A percentile compares a stretch with the other conserved stretches of the same genome.
Conservation (phyloP, 345 rosid genomes). For the Eucalyptus sp. region DNA sequence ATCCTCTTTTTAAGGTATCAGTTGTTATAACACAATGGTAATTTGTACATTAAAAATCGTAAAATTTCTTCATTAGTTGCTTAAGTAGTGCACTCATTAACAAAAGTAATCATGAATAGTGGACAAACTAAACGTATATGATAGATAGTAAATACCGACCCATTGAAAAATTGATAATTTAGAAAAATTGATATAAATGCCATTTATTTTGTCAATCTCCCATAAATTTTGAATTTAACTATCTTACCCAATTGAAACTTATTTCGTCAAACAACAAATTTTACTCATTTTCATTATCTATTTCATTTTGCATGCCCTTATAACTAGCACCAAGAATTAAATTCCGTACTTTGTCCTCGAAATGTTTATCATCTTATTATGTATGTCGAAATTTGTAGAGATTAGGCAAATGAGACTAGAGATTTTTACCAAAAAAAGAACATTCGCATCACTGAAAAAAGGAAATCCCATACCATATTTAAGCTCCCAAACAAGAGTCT, state of each 20-base stretch:
- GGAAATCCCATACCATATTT: neutral
- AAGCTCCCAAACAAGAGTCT: neutral
- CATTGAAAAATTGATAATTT: neutral
- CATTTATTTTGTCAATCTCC: neutral
- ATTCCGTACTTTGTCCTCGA: rapidly evolving
- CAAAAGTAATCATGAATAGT: neutral
- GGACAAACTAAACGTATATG: neutral
- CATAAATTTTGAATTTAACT: neutral
- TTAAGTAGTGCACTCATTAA: neutral
- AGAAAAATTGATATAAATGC: neutral
- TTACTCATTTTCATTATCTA: neutral
- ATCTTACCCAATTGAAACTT: neutral
- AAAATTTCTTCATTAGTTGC: neutral
- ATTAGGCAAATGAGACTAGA: neutral
- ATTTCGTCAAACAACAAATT: neutral
- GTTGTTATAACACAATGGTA: rapidly evolving
- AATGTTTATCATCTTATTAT: neutral
- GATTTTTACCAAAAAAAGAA: neutral
- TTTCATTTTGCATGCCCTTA: neutral
- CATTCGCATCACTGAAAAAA: neutral
- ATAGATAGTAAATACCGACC: neutral
- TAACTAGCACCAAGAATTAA: neutral
- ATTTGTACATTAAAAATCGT: neutral
- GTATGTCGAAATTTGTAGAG: neutral
- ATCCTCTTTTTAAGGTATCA: neutral